These are phyloP conservation scores for Pseudogymnoascus sp. DNA, from an alignment of 2,329 filamentous ascomycete species.

Conservation along the genomic window DNA sequence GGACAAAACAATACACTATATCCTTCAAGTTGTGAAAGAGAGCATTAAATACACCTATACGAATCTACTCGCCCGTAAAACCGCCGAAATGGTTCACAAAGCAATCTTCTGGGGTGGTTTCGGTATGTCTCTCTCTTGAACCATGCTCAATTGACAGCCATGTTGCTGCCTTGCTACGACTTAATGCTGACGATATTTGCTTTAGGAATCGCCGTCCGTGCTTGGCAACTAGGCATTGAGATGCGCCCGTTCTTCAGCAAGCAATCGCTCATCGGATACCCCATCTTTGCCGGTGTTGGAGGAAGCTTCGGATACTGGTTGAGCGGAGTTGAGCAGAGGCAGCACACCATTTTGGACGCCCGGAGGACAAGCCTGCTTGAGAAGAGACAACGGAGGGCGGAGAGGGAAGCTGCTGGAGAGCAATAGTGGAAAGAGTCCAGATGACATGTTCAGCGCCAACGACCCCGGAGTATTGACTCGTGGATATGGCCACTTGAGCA, in stretches of 20 bases:
- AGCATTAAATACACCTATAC: neutral
- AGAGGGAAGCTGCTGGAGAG: conserved; percentile 49
- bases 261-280: conserved; percentile 83
- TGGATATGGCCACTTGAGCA: neutral
- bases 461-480: neutral
- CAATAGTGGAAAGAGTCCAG: conserved; percentile 15
- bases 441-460: neutral
- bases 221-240: conserved; percentile 97
- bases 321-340: conserved; percentile 77
- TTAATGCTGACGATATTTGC: neutral
- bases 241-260: conserved; percentile 91
- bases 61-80: neutral
- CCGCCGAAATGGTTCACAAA: conserved; percentile 35
- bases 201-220: conserved; percentile 77
- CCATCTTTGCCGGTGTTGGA: conserved; percentile 75
- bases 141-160: neutral
- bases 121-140: conserved; percentile 52
- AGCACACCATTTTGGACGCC: conserved; percentile 67
- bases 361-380: conserved; percentile 76
- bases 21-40: neutral
- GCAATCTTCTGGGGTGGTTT: conserved; percentile 84
- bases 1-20: conserved; percentile 2
- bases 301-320: conserved; percentile 97
- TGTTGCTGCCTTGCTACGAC: neutral
- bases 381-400: conserved; percentile 75